Conservation (phyloP, 2,329 filamentous ascomycete genomes). For the Colletotrichum horii region DNA sequence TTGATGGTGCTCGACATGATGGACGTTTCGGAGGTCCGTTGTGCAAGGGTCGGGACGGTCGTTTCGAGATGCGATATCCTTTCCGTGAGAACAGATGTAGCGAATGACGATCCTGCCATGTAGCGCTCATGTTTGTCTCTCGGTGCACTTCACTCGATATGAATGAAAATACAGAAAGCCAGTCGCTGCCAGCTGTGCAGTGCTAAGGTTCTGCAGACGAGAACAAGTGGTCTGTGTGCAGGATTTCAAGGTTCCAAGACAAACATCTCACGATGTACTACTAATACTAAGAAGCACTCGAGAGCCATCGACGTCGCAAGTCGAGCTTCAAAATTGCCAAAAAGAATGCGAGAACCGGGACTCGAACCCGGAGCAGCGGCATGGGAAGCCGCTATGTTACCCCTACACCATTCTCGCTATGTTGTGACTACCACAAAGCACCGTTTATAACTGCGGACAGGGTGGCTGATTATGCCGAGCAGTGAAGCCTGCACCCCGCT, state of each 20-base stretch:
- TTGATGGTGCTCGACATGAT: neutral
- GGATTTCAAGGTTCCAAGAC: neutral
- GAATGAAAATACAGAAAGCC: neutral
- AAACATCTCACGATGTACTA: neutral
- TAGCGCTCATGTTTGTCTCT: neutral
- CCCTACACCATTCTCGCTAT: conserved; percentile 13
- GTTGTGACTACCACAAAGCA: accelerated
- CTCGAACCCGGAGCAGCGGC: conserved; percentile 10
- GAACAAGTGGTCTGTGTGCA: neutral
- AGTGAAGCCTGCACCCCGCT: neutral
- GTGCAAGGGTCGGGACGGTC: neutral
- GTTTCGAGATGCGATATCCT: neutral
- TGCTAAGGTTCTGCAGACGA: neutral
- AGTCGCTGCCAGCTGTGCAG: neutral
- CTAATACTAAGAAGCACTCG: neutral
- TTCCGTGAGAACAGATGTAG: neutral
- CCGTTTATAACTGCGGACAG: neutral
- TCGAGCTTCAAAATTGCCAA: neutral
- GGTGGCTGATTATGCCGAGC: neutral
- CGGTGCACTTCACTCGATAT: neutral
- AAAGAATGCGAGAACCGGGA: conserved; percentile 4
- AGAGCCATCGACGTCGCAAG: neutral
- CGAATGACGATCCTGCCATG: neutral
- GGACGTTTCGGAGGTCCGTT: neutral
- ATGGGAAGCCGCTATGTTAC: conserved; percentile 21